A percentile compares a stretch with the other conserved stretches of the same genome.
These are phyloP conservation scores for Podaxis pistillaris DNA, from an alignment of 768 basidiomycete genomes.

Conservation along the genomic window DNA sequence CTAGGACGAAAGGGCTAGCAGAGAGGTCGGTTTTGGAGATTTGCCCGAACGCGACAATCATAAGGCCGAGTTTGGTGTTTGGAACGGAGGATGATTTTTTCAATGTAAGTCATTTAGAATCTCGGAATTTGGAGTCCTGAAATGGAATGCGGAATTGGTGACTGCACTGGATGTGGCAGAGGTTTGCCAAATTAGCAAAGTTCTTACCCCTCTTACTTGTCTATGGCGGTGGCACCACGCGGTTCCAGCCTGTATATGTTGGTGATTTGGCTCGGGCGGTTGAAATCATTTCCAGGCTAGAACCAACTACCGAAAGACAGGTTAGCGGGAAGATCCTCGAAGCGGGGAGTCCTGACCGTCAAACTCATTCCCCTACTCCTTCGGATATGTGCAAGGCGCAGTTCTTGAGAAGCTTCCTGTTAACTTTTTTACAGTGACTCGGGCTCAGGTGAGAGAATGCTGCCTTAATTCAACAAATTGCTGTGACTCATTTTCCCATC, in stretches of 20 bases:
- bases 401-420: slow-evolving; percentile 62
- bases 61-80: slow-evolving; percentile 73
- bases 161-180: slow-evolving; percentile 32
- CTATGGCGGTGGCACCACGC: slow-evolving; percentile 64
- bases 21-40: slow-evolving; percentile 51
- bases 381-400: slow-evolving; percentile 63
- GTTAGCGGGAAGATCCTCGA: slow-evolving; percentile 52
- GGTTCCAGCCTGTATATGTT: slow-evolving; percentile 74
- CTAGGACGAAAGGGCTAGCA: slow-evolving; percentile 59
- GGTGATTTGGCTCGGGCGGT: slow-evolving; percentile 64
- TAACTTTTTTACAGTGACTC: slow-evolving; percentile 69
- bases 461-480: not conserved
- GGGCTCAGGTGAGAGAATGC: slow-evolving; percentile 52
- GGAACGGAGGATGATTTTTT: slow-evolving; percentile 79
- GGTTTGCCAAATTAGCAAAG: slow-evolving; percentile 59
- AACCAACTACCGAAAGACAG: slow-evolving; percentile 38
- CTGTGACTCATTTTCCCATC: slow-evolving; percentile 2
- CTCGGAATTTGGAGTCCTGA: slow-evolving; percentile 21
- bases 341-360: slow-evolving; percentile 38
- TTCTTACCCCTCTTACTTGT: slow-evolving; percentile 74
- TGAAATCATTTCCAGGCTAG: slow-evolving; percentile 52
- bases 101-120: slow-evolving; percentile 40
- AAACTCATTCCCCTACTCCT: slow-evolving; percentile 52
- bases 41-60: slow-evolving; percentile 53
- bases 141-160: not conserved